Base-by-base conservation (phyloP, 306 rosid genomes). In the Coriaria nepalensis region DNA sequence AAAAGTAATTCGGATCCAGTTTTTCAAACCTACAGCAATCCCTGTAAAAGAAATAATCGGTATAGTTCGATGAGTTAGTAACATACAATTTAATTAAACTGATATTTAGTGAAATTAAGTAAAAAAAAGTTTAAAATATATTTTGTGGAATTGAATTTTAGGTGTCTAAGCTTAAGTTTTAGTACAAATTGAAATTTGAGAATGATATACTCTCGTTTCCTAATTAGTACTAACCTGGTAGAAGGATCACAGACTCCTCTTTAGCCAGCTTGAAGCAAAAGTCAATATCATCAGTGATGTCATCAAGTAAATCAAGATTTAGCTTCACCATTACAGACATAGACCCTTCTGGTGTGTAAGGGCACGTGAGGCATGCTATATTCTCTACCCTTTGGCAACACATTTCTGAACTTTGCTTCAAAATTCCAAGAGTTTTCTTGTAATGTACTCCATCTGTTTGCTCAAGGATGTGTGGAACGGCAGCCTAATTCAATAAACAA, bases 231-330 rank as follows among this genome's bases (percentile, higher is more conserved):
- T 69, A 13, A 85, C 98, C 98, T 65, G 98, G 98, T 71, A 90
- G 98, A 73, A 90, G 67, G 79, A 85, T 65, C n/a, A 90, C 76
- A 38, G 94, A 75, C 72, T 90, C 94, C 69, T 90, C 98, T 81
- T 90, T 85, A 13, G 82, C 94, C 12, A 90, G 87, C 75, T 79
- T 90, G 87, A 90, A 81, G 61, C 95, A 90, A 57, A 90, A 90
- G 70, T 90, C 97, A 43, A 90, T 79, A 55, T 90, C 95, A 49
- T 84, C 82, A 7, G 71, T 66, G n/a, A 90, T 75, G 55, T 79
- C 94, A 62, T 80, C 73, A 32, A 80, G 60, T 41, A 63, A 68
- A 9, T 73, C 73, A 45, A 77, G 48, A 43, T 80, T 61, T 49
- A 80, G 60, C 55, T 68, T 72, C 57, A 73, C 88, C 88, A 90